Conservation (phyloP, 192 early-diverging fungal genomes). For the Entomortierella chlamydospora region DNA sequence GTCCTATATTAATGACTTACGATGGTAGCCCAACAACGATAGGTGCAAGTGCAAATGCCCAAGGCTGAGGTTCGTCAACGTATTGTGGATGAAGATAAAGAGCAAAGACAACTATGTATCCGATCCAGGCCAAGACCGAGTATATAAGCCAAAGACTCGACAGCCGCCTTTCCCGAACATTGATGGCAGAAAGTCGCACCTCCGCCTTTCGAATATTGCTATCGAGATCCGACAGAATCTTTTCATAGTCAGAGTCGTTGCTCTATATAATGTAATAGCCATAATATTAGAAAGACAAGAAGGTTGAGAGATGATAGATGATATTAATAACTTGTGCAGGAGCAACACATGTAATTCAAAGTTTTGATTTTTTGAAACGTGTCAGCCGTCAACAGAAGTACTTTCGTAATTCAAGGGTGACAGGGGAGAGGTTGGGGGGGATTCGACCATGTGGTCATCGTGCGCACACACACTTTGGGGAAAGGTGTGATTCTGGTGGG, state of each 20-base stretch:
- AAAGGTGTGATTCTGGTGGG: neutral
- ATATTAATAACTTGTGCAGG: conserved; percentile 13
- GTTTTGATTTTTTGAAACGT: conserved; percentile 2
- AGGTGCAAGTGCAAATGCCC: conserved; percentile 58
- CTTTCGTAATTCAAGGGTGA: neutral
- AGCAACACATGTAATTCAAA: neutral
- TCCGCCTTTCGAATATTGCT: conserved; percentile 73
- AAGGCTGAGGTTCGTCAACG: conserved; percentile 56
- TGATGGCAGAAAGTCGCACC: conserved; percentile 71
- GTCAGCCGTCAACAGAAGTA: neutral
- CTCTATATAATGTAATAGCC: conserved; percentile 19
- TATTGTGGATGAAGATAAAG: conserved; percentile 61
- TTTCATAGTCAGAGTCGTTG: conserved; percentile 59
- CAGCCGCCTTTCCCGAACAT: conserved; percentile 68
- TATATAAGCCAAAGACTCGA: conserved; percentile 69
- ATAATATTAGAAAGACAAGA: neutral
- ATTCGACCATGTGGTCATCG: neutral
- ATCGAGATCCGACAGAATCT: conserved; percentile 73
- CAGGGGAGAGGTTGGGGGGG: neutral
- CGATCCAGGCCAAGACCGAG: conserved; percentile 65
- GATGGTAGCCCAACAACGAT: conserved; percentile 54
- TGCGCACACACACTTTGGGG: neutral
- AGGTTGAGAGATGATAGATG: neutral
- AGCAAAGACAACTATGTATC: conserved; percentile 61
- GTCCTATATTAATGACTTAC: too few species aligned